Evolutionary conservation across 345 rosid genomes (phyloP).

Genomic region (Toxicodendron radicans): DNA sequence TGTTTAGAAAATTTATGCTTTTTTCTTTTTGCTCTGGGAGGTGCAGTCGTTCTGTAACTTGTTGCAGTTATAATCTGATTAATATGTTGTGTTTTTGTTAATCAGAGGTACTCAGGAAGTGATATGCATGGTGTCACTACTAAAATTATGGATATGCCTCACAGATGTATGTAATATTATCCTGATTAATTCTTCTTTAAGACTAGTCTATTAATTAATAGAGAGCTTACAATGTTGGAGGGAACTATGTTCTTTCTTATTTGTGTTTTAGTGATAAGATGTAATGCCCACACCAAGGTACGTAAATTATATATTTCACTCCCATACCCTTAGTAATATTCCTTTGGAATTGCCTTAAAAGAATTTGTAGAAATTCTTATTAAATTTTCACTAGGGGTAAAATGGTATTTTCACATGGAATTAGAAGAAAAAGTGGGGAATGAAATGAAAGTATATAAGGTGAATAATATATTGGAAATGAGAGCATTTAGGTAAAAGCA

Average conservation of each 20-base stretch:
- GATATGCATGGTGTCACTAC: constrained; percentile 92
- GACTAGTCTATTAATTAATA: constrained; percentile 7
- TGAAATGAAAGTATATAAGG: too few species aligned
- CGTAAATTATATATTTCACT: too few species aligned
- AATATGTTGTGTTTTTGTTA: constrained; percentile 13
- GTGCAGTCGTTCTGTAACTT: not conserved
- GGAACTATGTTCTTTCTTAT: not conserved
- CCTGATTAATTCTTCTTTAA: constrained; percentile 15
- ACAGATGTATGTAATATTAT: constrained; percentile 60
- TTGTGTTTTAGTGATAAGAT: too few species aligned
- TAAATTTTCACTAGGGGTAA: too few species aligned
- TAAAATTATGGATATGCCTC: constrained; percentile 87
- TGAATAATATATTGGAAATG: too few species aligned
- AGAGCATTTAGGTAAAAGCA: too few species aligned
- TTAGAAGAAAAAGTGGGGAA: too few species aligned
- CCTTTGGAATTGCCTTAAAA: too few species aligned
- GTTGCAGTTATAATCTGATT: not conserved
- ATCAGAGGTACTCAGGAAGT: constrained; percentile 80
- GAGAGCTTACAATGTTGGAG: not conserved
- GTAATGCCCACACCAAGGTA: too few species aligned
- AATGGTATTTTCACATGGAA: too few species aligned
- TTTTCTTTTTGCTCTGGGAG: not conserved
- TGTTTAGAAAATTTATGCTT: constrained; percentile 1
- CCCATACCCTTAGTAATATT: too few species aligned
- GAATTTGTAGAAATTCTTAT: too few species aligned